Evolutionary conservation across 1,284 basidiomycete genomes (phyloP), one percentile per base, ranked within the genome.

Genomic region (Cutaneotrichosporon sp.): DNA sequence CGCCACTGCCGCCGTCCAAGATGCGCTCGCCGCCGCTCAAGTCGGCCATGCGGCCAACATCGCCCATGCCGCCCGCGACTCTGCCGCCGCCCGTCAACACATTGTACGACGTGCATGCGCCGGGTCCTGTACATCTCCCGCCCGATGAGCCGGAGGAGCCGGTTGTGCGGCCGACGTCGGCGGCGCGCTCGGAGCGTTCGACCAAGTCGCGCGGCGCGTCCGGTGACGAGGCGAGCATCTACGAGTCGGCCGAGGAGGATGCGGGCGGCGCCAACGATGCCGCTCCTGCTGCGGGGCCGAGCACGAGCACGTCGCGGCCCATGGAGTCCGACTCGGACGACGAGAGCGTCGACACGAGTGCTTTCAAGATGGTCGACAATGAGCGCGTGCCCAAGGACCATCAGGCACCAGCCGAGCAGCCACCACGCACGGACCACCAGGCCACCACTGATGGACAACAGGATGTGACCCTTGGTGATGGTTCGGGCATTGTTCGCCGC

Each of bases 221-320:
- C 1, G 64, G 56, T 21, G 70, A 71, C 42, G 65, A 61, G 5
- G 65, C 60, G 14, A 66, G 61, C 35, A 58, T 76, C 22, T 74
- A 74, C 58, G 74, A 74, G 56, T 71, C 69, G 13, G 73, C 73
- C 1, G 53, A 59, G 12, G 74, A 74, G 51, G 65, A 64, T 35
- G 65, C 55, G 8, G 26, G 43, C 20, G 58, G 47, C 18, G 52
- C 18, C 8, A 23, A 18, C 21, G 18, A n/a, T 26, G 33, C 10
- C 12, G 17, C 41, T 21, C 39, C 26, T 10, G 26, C 26, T 30
- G 26, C 10, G 7, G 26, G 26, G 5, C 26, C 26, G 7, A 30
- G 26, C 26, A 30, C 26, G n/a, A n/a, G n/a, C 26, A 30, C 26
- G 10, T 30, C 26, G 26, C 26, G 26, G 7, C 26, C 26, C 5